Percentiles rank a stretch among this genome's conserved stretches.
Evolutionary conservation across 768 basidiomycete genomes (phyloP).

Genomic region (Phallus indusiatus): DNA sequence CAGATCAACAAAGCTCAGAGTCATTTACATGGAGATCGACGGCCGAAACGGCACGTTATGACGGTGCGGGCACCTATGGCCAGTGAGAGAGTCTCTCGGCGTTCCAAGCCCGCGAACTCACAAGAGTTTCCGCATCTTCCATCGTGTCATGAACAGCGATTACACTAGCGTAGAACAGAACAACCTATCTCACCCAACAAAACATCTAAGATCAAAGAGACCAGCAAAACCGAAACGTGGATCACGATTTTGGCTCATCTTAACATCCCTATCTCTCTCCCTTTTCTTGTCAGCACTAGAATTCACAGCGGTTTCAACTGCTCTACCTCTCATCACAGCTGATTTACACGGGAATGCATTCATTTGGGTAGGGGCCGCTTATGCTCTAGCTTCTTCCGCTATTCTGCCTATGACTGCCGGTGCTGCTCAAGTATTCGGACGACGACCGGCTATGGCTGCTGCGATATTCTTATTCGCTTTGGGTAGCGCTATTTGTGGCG

Average conservation of each 20-base stretch:
- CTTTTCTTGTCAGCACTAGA: constrained; percentile 22
- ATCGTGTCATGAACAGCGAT: too few relatives aligned
- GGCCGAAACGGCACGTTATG: too few relatives aligned
- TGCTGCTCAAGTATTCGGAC: constrained; percentile 26
- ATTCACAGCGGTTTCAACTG: constrained; percentile 18
- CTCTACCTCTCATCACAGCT: constrained; percentile 16
- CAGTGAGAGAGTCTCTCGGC: too few relatives aligned
- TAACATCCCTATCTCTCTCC: constrained; percentile 16
- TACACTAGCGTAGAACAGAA: too few relatives aligned
- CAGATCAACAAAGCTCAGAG: too few relatives aligned
- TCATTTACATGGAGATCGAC: too few relatives aligned
- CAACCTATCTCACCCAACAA: too few relatives aligned
- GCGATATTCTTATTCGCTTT: constrained; percentile 25
- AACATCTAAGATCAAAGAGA: too few relatives aligned
- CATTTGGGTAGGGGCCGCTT: constrained; percentile 24
- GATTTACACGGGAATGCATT: constrained; percentile 17
- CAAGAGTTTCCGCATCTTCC: too few relatives aligned
- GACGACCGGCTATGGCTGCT: constrained; percentile 23
- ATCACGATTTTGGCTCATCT: constrained; percentile 20
- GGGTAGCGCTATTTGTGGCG: constrained; percentile 30
- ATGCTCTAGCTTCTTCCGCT: constrained; percentile 26
- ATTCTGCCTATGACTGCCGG: constrained; percentile 26
- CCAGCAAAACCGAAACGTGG: constrained; percentile 1
- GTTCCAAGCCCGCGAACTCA: too few relatives aligned
- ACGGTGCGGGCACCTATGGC: too few relatives aligned